Evolutionary conservation across 371 early-diverging fungal species (phyloP).

Genomic region (Encephalitozoon cuniculi): DNA sequence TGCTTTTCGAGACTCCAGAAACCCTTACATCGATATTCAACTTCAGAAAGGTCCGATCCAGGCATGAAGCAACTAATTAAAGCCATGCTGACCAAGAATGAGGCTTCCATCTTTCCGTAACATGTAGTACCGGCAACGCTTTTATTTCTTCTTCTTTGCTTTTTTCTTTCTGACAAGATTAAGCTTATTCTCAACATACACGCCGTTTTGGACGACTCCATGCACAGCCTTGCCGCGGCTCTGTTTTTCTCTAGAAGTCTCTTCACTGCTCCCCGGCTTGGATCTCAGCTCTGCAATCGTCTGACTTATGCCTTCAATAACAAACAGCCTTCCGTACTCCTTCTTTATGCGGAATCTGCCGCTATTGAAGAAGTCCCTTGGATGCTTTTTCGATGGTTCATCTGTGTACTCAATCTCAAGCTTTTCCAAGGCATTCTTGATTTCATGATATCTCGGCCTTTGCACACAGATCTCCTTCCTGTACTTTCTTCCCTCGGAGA

Average conservation of each 20-base stretch:
- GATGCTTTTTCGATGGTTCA: slow-evolving; percentile 43
- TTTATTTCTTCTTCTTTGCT: slow-evolving; percentile 39
- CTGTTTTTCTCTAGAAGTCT: neutral
- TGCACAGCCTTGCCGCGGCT: neutral
- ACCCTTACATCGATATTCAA: neutral
- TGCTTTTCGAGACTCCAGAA: neutral
- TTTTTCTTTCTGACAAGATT: slow-evolving; percentile 40
- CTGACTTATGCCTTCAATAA: slow-evolving; percentile 19
- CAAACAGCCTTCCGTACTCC: slow-evolving; percentile 26
- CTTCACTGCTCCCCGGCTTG: neutral
- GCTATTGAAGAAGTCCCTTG: slow-evolving; percentile 14
- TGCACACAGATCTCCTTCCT: slow-evolving; percentile 9
- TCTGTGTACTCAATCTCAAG: slow-evolving; percentile 24
- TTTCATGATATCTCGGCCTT: slow-evolving; percentile 24
- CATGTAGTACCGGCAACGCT: neutral
- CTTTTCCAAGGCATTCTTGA: slow-evolving; percentile 34
- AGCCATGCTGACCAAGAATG: neutral
- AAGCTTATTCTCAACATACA: slow-evolving; percentile 36
- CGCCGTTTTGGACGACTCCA: slow-evolving; percentile 11
- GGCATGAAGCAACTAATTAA: neutral
- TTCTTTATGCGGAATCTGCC: slow-evolving; percentile 49
- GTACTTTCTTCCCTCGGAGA: slow-evolving; percentile 43
- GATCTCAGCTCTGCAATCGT: slow-evolving; percentile 13
- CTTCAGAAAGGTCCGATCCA: neutral
- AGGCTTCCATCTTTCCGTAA: neutral